These are phyloP conservation scores for Fragaria ananassa DNA, from an alignment of 306 rosid species.

Conservation along the genomic window DNA sequence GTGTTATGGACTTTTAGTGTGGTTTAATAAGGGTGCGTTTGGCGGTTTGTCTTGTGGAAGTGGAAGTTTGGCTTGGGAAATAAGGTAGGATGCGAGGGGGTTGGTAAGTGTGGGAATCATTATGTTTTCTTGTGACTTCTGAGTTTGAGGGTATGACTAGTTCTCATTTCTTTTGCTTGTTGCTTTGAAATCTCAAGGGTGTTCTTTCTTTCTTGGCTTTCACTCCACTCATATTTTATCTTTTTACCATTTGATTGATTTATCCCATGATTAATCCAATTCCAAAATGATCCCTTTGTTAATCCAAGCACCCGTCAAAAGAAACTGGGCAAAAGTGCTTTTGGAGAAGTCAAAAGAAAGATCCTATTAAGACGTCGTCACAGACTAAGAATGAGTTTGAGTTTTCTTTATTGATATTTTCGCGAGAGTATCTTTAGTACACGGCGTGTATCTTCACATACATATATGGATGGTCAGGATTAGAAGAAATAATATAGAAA, in stretches of 20 bases:
- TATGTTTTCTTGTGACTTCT: background rate
- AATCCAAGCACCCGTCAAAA: too few species aligned
- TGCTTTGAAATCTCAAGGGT: background rate
- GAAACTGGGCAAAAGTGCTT: background rate
- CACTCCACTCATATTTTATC: background rate
- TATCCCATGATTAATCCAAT: background rate
- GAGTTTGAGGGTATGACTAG: background rate
- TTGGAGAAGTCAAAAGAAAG: background rate
- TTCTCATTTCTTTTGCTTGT: background rate
- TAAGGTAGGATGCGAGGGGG: background rate
- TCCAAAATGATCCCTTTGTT: background rate
- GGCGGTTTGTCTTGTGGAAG: slow-evolving; percentile 11
- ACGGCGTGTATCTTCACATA: too few species aligned
- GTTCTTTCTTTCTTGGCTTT: background rate
- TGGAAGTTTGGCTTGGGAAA: slow-evolving; percentile 21
- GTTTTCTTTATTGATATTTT: background rate
- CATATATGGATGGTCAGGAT: too few species aligned
- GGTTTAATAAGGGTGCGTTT: slow-evolving; percentile 11
- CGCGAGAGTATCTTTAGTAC: too few species aligned
- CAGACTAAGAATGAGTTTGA: background rate
- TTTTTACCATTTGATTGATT: background rate
- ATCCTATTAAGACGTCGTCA: background rate
- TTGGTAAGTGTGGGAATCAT: background rate
- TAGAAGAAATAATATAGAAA: too few species aligned
- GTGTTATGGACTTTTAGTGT: background rate